phyloP scores from a whole-genome alignment of 2,329 filamentous ascomycete species.

The Alternaria ethzedia region DNA sequence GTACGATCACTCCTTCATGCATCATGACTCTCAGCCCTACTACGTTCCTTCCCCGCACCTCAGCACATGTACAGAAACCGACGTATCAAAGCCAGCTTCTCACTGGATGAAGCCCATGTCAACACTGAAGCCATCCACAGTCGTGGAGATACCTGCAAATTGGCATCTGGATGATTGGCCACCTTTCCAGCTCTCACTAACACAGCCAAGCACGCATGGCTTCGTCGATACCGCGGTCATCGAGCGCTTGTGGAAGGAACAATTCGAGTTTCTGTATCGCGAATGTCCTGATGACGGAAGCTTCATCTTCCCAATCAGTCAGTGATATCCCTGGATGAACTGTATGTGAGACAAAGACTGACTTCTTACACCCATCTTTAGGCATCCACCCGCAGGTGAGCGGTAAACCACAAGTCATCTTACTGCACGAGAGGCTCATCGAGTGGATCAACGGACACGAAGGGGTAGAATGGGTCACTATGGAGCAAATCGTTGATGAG shows the following conservation, averaged over 20 bases:
- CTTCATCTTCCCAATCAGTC: slow-evolving; percentile 56
- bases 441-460: slow-evolving; percentile 55
- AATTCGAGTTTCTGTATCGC: slow-evolving; percentile 55
- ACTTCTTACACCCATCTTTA: background rate
- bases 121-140: slow-evolving; percentile 33
- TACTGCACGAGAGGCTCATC: slow-evolving; percentile 57
- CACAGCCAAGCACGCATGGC: slow-evolving; percentile 62
- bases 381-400: slow-evolving; percentile 56
- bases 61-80: slow-evolving; percentile 53
- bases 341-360: background rate
- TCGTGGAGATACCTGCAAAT: slow-evolving; percentile 56
- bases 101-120: slow-evolving; percentile 51
- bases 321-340: background rate
- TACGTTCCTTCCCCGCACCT: slow-evolving; percentile 40
- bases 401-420: slow-evolving; percentile 55
- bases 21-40: slow-evolving; percentile 55
- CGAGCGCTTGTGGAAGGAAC: slow-evolving; percentile 55
- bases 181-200: slow-evolving; percentile 49
- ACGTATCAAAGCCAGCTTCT: slow-evolving; percentile 39
- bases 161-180: slow-evolving; percentile 61
- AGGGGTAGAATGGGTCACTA: slow-evolving; percentile 53
- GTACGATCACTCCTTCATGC: slow-evolving; percentile 59
- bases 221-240: slow-evolving; percentile 52
- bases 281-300: slow-evolving; percentile 50
- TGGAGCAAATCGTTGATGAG: slow-evolving; percentile 47